Conservation (phyloP, 305 asterid species). For the Stenogyne calaminthoides region DNA sequence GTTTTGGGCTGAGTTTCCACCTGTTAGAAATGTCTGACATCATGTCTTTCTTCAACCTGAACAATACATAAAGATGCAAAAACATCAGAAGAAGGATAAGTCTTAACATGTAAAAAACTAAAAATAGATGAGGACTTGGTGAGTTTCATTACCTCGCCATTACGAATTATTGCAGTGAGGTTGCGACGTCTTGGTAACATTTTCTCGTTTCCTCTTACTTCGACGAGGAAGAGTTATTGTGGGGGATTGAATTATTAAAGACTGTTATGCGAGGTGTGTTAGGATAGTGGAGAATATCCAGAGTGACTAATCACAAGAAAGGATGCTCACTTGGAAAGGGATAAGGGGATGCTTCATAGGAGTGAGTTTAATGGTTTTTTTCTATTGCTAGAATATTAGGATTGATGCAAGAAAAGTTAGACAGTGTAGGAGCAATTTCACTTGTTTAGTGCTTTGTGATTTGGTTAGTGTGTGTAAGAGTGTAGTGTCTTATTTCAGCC, state of each 20-base stretch:
- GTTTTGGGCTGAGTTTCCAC: conserved; percentile 39
- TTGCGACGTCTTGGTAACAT: conserved; percentile 48
- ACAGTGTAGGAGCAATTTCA: background rate
- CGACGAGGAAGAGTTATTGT: background rate
- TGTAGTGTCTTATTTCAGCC: too few relatives aligned
- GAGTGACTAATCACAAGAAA: background rate
- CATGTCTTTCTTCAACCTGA: conserved; percentile 45
- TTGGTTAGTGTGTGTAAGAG: background rate
- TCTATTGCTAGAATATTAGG: background rate
- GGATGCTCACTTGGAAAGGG: background rate
- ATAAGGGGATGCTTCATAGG: background rate
- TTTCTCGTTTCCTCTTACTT: background rate
- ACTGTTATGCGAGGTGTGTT: background rate
- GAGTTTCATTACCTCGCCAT: conserved; percentile 37
- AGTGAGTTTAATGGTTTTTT: background rate
- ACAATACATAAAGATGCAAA: background rate
- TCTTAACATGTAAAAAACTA: background rate
- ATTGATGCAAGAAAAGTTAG: background rate
- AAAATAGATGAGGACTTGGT: background rate
- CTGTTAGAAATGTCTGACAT: conserved; percentile 36
- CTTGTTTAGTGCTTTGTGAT: background rate
- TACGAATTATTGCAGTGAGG: conserved; percentile 39
- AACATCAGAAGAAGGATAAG: background rate
- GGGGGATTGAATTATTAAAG: background rate
- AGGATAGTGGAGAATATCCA: background rate